A percentile compares a stretch with the other conserved stretches of the same genome.
Conservation (phyloP, 2,329 filamentous ascomycete genomes). For the Endothia cerciana region DNA sequence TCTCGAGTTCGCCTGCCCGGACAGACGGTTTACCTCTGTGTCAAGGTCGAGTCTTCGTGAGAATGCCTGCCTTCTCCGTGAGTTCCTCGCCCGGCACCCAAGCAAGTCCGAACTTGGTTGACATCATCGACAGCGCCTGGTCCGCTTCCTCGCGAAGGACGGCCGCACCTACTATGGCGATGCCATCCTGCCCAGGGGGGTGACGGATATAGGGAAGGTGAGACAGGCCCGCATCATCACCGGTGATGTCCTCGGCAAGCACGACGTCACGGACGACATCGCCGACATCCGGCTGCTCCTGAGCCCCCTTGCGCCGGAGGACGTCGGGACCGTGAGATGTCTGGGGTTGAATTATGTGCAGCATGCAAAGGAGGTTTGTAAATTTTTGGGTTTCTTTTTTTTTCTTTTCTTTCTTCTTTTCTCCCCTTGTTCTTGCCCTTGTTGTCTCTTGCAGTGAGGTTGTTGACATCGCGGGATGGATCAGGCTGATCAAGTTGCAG, state of each 20-base stretch:
- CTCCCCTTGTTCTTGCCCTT: background rate
- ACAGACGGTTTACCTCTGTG: background rate
- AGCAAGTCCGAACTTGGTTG: background rate
- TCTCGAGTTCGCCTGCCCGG: background rate
- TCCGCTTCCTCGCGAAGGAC: constrained; percentile 74
- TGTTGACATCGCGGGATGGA: background rate
- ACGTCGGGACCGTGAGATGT: constrained; percentile 70
- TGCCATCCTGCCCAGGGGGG: constrained; percentile 66
- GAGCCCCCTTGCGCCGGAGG: constrained; percentile 63
- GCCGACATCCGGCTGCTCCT: constrained; percentile 61
- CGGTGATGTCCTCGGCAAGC: constrained; percentile 68
- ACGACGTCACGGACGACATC: constrained; percentile 66
- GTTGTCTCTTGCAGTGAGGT: background rate
- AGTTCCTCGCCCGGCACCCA: background rate
- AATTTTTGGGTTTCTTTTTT: background rate
- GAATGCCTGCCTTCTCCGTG: constrained; percentile 35
- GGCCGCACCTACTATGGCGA: constrained; percentile 74
- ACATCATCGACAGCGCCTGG: constrained; percentile 59
- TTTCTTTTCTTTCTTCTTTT: background rate
- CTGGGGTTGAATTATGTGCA: constrained; percentile 73
- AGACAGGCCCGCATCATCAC: constrained; percentile 64
- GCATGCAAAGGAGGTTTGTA: constrained; percentile 67
- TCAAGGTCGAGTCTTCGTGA: background rate
- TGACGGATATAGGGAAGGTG: constrained; percentile 63
- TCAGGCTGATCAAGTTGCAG: background rate